Percentiles rank a stretch among this genome's conserved stretches.
phyloP scores from a whole-genome alignment of 306 rosid species.

The Begonia loranthoides region DNA sequence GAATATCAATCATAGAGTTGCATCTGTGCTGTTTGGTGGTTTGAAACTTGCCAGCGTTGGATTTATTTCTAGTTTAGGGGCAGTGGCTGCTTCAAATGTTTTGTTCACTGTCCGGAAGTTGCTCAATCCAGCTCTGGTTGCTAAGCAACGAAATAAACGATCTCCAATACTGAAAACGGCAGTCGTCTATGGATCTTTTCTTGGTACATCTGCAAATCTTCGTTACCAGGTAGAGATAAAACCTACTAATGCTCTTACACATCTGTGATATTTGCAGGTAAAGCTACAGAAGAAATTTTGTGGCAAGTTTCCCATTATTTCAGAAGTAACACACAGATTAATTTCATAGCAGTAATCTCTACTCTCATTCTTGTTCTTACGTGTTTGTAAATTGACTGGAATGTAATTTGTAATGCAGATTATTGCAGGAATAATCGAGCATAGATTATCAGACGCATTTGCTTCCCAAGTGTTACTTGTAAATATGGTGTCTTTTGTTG shows the following conservation, averaged over 20 bases:
- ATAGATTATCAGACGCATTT: slow-evolving; percentile 63
- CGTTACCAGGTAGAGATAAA: slow-evolving; percentile 73
- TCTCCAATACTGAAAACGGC: slow-evolving; percentile 87
- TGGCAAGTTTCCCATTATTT: too few relatives aligned
- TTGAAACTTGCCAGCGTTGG: slow-evolving; percentile 82
- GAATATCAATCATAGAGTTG: slow-evolving; percentile 69
- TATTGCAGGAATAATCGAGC: slow-evolving; percentile 92
- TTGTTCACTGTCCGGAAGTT: slow-evolving; percentile 41
- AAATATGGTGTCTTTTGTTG: slow-evolving; percentile 70
- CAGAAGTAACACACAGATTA: too few relatives aligned
- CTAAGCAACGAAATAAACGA: slow-evolving; percentile 37
- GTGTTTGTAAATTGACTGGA: too few relatives aligned
- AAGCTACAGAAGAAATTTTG: too few relatives aligned
- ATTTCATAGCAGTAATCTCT: too few relatives aligned
- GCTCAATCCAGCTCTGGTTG: slow-evolving; percentile 42
- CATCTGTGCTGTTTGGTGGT: slow-evolving; percentile 85
- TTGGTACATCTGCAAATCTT: slow-evolving; percentile 78
- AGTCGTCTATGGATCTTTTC: slow-evolving; percentile 45
- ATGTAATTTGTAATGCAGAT: slow-evolving; percentile 26
- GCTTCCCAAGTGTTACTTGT: slow-evolving; percentile 58
- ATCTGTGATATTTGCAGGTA: background rate
- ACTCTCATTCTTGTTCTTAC: too few relatives aligned
- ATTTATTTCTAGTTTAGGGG: slow-evolving; percentile 80
- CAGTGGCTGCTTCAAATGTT: slow-evolving; percentile 73
- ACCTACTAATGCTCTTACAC: slow-evolving; percentile 6